Conservation (phyloP, 192 early-diverging fungal species). For the Backusella parvicylindrica region DNA sequence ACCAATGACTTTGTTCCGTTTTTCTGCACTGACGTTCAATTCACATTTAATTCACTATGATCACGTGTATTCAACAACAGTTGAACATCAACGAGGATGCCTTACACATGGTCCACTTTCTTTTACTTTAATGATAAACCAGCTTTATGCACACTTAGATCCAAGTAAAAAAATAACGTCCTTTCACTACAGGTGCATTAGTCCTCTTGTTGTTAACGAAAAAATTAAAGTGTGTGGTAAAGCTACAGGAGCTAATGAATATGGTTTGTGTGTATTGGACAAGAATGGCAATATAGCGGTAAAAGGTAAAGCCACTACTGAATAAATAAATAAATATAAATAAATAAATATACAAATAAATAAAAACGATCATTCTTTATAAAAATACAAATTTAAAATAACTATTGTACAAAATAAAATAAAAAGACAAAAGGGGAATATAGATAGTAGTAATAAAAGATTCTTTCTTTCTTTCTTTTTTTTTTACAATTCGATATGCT, state of each 20-base stretch:
- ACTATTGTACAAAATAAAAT: background rate
- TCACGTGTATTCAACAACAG: conserved; percentile 1
- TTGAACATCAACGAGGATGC: conserved; percentile 12
- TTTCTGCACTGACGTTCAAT: conserved; percentile 17
- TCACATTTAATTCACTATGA: conserved; percentile 14
- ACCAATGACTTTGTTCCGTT: conserved; percentile 4
- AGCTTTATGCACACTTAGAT: background rate
- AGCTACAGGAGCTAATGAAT: background rate
- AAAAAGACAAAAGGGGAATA: background rate
- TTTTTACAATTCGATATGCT: conserved; percentile 9
- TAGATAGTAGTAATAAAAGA: background rate
- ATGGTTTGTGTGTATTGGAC: conserved; percentile 9
- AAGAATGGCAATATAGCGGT: conserved; percentile 8
- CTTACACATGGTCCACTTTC: conserved; percentile 13
- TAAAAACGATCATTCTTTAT: background rate
- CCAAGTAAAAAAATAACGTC: background rate
- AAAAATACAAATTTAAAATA: conserved; percentile 4
- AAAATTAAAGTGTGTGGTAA: background rate
- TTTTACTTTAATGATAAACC: conserved; percentile 5
- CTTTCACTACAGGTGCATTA: conserved; percentile 10
- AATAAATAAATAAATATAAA: background rate
- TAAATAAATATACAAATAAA: background rate
- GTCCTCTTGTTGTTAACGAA: background rate
- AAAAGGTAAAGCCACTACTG: background rate
- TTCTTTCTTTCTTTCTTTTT: background rate